A percentile compares a stretch with the other conserved stretches of the same genome.
phyloP scores from a whole-genome alignment of 805 yeast genomes.

The Cyberlindnera euphorbiae region DNA sequence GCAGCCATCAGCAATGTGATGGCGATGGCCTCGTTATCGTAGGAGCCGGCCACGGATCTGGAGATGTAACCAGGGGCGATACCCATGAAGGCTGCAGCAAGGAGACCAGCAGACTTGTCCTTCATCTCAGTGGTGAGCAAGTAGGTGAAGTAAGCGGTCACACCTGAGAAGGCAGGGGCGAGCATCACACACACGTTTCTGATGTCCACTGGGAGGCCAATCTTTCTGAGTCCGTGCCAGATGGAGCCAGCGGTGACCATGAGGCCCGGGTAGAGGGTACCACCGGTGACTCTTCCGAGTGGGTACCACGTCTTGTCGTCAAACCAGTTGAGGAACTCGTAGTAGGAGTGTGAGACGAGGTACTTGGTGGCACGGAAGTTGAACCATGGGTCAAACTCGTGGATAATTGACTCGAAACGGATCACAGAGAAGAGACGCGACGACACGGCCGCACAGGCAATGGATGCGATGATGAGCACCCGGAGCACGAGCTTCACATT shows the following conservation, averaged over 20 bases:
- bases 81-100: slow-evolving; percentile 93
- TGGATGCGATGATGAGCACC: slow-evolving; percentile 62
- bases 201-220: slow-evolving; percentile 84
- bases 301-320: slow-evolving; percentile 99
- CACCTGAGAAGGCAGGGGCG: slow-evolving; percentile 94
- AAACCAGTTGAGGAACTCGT: slow-evolving; percentile 95
- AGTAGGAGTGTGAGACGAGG: slow-evolving; percentile 75
- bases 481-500: slow-evolving; percentile 35
- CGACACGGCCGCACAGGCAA: slow-evolving; percentile 89
- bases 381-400: slow-evolving; percentile 97
- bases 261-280: slow-evolving; percentile 94
- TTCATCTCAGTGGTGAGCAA: slow-evolving; percentile 86
- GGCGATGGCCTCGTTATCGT: slow-evolving; percentile 98
- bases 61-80: slow-evolving; percentile 98
- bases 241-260: slow-evolving; percentile 96
- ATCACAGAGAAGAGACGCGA: slow-evolving; percentile 94
- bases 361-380: slow-evolving; percentile 95
- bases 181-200: slow-evolving; percentile 92
- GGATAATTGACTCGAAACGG: slow-evolving; percentile 92
- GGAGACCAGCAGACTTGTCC: slow-evolving; percentile 80
- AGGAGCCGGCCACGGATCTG: slow-evolving; percentile 97
- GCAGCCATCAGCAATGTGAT: slow-evolving; percentile 94
- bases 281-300: slow-evolving; percentile 97
- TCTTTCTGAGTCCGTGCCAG: slow-evolving; percentile 61
- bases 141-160: slow-evolving; percentile 89